phyloP scores from a whole-genome alignment of 164 flowering plant species.

The Magnolia changhungtana region DNA sequence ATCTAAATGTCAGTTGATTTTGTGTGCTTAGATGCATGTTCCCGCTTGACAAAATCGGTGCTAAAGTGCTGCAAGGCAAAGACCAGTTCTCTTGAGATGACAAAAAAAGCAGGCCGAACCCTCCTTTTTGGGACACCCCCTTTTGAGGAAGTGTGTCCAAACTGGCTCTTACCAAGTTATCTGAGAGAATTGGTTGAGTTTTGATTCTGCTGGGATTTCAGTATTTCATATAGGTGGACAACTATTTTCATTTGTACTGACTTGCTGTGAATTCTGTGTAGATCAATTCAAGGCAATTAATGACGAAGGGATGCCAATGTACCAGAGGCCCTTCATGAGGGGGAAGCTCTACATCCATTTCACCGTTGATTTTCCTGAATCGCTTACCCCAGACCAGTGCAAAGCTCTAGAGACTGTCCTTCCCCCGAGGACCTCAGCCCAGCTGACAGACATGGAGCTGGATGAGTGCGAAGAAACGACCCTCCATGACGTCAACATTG shows the following conservation, averaged over 20 bases:
- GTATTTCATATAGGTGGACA: too few relatives aligned
- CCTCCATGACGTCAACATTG: conserved; percentile 79
- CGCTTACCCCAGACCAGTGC: conserved; percentile 57
- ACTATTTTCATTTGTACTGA: not conserved
- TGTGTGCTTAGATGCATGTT: too few relatives aligned
- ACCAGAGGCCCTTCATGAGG: conserved; percentile 83
- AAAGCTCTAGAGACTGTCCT: conserved; percentile 51
- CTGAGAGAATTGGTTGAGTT: too few relatives aligned
- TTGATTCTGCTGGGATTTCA: too few relatives aligned
- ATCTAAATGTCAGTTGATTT: too few relatives aligned
- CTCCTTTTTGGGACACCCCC: too few relatives aligned
- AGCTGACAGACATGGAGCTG: conserved; percentile 69
- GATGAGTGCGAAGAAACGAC: conserved; percentile 98
- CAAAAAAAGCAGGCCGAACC: too few relatives aligned
- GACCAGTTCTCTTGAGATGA: too few relatives aligned
- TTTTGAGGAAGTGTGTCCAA: too few relatives aligned
- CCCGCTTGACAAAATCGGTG: too few relatives aligned
- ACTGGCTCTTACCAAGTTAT: too few relatives aligned
- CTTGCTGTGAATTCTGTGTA: conserved; percentile 7
- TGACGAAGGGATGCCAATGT: conserved; percentile 90
- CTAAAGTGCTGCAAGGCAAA: too few relatives aligned
- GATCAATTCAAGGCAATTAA: conserved; percentile 78
- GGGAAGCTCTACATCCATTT: conserved; percentile 90
- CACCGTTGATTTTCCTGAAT: conserved; percentile 79
- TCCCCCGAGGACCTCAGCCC: conserved; percentile 43